These are phyloP conservation scores for Farysia itapuensis DNA, from an alignment of 1,284 basidiomycete species.

Conservation along the genomic window DNA sequence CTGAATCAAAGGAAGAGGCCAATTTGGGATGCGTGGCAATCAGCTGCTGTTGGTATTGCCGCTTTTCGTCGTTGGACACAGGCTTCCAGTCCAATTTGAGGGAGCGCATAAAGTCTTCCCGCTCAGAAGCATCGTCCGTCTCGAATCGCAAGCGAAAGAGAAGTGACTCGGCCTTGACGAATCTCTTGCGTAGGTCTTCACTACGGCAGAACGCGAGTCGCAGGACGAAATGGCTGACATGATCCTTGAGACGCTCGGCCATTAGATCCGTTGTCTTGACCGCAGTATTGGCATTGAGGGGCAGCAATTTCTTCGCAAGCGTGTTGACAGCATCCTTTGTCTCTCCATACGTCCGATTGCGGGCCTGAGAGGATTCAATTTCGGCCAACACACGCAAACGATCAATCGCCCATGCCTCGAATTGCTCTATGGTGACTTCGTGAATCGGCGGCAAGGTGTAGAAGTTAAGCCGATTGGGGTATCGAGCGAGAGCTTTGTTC, in stretches of 20 bases:
- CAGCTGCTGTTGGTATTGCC: slow-evolving; percentile 65
- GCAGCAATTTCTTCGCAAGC: slow-evolving; percentile 73
- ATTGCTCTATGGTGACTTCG: slow-evolving; percentile 93
- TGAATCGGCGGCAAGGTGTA: slow-evolving; percentile 83
- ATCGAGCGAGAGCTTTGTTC: slow-evolving; percentile 20
- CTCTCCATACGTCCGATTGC: slow-evolving; percentile 78
- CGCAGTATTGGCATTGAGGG: slow-evolving; percentile 69
- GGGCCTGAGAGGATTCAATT: slow-evolving; percentile 87
- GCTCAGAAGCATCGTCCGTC: slow-evolving; percentile 68
- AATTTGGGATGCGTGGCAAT: slow-evolving; percentile 50
- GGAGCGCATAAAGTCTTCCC: slow-evolving; percentile 72
- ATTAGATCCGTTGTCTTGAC: slow-evolving; percentile 63
- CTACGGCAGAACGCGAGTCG: slow-evolving; percentile 93
- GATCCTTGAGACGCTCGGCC: slow-evolving; percentile 78
- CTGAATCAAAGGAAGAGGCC: slow-evolving; percentile 61
- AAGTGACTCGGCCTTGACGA: slow-evolving; percentile 83
- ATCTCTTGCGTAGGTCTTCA: slow-evolving; percentile 85
- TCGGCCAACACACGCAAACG: slow-evolving; percentile 84
- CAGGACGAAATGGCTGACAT: slow-evolving; percentile 91
- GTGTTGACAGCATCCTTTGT: slow-evolving; percentile 68
- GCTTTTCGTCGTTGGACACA: slow-evolving; percentile 70
- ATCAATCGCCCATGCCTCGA: slow-evolving; percentile 88
- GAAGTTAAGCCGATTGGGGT: slow-evolving; percentile 58
- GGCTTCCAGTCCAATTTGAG: slow-evolving; percentile 77
- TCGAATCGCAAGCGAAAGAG: slow-evolving; percentile 86